Evolutionary conservation across 768 basidiomycete genomes (phyloP), one percentile per base, ranked within the genome.

Genomic region (Lentinula raphanica): DNA sequence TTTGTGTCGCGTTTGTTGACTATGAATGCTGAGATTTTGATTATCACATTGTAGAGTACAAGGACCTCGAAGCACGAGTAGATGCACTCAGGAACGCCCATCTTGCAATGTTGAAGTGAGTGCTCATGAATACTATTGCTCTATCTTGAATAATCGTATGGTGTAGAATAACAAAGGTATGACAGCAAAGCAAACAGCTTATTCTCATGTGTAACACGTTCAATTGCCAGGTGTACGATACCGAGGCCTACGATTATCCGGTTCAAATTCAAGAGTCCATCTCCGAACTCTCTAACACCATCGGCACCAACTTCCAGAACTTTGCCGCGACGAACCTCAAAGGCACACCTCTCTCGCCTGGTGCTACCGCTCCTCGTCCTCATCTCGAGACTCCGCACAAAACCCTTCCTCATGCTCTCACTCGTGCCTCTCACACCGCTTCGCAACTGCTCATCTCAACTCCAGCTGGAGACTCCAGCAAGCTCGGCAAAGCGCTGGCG

Each of bases 401-500:
- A 85, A 98, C 97, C 0, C 88, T 98, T 54, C 92, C 97, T 0
- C 97, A 98, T 65, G 96, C 97, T 0, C 83, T 98, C 54, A 81
- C 86, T 19, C 88, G 97, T 51, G 88, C 95, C 0, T 85, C 94
- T 0, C 80, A 83, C 36, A 67, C 74, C 8, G 90, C 86, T 0
- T 79, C 85, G 2, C 69, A 69, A 5, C 71, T 74, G 11, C 66
- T 89, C 29, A 72, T 63, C 2, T 74, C 76, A 1, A 69, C 46
- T 39, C 44, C 77, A 3, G 77, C 78, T 27, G 72, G 77, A 5
- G 78, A 75, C 25, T 72, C 76, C 1, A 80, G 83, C 64, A 84
- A 86, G 62, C 81, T 98, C 28, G 88, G 85, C 27, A 85, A 82
- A 68, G 90, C 89, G 0, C 77, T 98, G 39, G 80, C 75, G n/a